Percentiles rank a stretch among this genome's conserved stretches.
Conservation (phyloP, 768 basidiomycete genomes). For the Paxillus involutus region DNA sequence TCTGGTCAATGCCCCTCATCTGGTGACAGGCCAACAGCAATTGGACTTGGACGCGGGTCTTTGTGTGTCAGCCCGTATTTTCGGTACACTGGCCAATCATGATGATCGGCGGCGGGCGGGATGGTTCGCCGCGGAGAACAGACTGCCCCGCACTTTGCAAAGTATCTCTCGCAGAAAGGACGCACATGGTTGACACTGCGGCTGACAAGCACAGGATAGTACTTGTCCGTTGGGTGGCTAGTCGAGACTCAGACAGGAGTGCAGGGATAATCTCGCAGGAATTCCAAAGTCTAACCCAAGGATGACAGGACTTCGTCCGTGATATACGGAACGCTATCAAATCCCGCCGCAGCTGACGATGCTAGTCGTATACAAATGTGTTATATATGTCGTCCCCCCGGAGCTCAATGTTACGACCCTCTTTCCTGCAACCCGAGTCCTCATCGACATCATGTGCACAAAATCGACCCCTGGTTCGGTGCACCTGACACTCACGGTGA, state of each 20-base stretch:
- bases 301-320: background rate
- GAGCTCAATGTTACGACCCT: background rate
- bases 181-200: background rate
- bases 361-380: too few relatives aligned
- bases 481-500: background rate
- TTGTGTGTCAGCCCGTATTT: too few relatives aligned
- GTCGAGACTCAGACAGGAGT: too few relatives aligned
- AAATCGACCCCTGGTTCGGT: background rate
- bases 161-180: background rate
- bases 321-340: background rate
- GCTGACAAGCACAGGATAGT: background rate
- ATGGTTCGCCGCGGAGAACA: too few relatives aligned
- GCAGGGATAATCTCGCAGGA: too few relatives aligned
- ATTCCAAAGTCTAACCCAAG: too few relatives aligned
- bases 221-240: too few relatives aligned
- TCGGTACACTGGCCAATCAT: too few relatives aligned
- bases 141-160: too few relatives aligned
- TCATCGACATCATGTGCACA: too few relatives aligned
- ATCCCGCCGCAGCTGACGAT: too few relatives aligned
- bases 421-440: background rate
- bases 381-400: background rate
- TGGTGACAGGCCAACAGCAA: background rate
- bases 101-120: too few relatives aligned
- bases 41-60: background rate
- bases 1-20: background rate